Evolutionary conservation across 1,139 yeast genomes (phyloP).

Genomic region (Candida buenavistaensis): DNA sequence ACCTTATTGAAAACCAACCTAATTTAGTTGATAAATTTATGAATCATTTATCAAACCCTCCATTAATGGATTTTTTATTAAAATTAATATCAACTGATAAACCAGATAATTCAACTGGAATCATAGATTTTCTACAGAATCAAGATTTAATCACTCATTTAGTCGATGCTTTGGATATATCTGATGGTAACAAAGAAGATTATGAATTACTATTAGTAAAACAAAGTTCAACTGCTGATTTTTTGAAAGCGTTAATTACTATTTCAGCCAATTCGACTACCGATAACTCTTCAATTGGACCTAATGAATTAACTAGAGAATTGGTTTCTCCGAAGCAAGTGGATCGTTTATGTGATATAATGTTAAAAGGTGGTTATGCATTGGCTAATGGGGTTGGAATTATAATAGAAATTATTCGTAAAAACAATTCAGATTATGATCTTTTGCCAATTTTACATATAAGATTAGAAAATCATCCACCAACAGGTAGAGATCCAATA

Average conservation of each 20-base stretch:
- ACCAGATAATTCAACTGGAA: conserved; percentile 76
- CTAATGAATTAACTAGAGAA: conserved; percentile 91
- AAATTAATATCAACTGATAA: conserved; percentile 79
- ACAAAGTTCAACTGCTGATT: conserved; percentile 50
- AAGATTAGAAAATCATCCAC: conserved; percentile 90
- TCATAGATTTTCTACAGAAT: conserved; percentile 66
- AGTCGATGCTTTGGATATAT: conserved; percentile 53
- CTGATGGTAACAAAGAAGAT: conserved; percentile 16
- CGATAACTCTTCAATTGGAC: conserved; percentile 88
- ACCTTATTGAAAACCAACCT: conserved; percentile 62
- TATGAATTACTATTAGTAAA: conserved; percentile 48
- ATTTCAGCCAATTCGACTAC: conserved; percentile 73
- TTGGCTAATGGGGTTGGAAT: conserved; percentile 95
- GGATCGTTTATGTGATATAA: conserved; percentile 68
- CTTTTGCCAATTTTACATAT: conserved; percentile 84
- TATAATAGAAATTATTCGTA: conserved; percentile 90
- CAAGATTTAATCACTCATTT: conserved; percentile 63
- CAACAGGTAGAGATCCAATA: conserved; percentile 91
- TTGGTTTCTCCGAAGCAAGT: conserved; percentile 72
- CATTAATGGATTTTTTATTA: conserved; percentile 78
- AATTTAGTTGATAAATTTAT: conserved; percentile 66
- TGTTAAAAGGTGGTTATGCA: conserved; percentile 91
- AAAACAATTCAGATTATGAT: conserved; percentile 95
- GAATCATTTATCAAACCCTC: conserved; percentile 80
- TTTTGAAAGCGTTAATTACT: conserved; percentile 48